phyloP scores from a whole-genome alignment of 805 yeast species.

The Kazachstania psychrophila region DNA sequence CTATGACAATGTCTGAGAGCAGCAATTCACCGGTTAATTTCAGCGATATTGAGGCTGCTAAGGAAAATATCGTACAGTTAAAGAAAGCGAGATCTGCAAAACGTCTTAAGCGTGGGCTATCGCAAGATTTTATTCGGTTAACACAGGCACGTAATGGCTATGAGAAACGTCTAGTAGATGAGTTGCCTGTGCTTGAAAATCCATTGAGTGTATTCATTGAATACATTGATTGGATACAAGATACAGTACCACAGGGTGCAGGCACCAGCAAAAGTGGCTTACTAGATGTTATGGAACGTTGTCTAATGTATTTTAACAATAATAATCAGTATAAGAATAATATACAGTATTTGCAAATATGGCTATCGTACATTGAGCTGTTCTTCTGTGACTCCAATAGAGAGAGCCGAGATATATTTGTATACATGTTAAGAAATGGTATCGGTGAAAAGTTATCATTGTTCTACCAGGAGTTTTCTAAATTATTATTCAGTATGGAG shows the following conservation, averaged over 20 bases:
- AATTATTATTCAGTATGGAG: conserved; percentile 17
- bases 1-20: too few species aligned
- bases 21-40: conserved; percentile 22
- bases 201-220: conserved; percentile 66
- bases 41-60: conserved; percentile 47
- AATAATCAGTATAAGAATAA: conserved; percentile 64
- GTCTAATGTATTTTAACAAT: conserved; percentile 61
- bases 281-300: conserved; percentile 54
- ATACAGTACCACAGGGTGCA: conserved; percentile 53
- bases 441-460: conserved; percentile 60
- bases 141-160: conserved; percentile 24
- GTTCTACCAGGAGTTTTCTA: conserved; percentile 73
- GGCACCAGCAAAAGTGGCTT: conserved; percentile 55
- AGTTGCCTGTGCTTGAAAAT: conserved; percentile 59
- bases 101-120: conserved; percentile 39
- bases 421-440: conserved; percentile 58
- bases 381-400: conserved; percentile 38
- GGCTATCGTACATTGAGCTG: conserved; percentile 64
- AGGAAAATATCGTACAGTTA: conserved; percentile 67
- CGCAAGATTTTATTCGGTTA: conserved; percentile 9
- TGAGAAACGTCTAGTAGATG: conserved; percentile 37
- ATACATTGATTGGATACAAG: conserved; percentile 62
- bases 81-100: conserved; percentile 60
- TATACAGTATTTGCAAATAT: conserved; percentile 63
- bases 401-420: conserved; percentile 62